Evolutionary conservation across 176 grass and related monocot species (phyloP), one percentile per base, ranked within the genome.

Genomic region (Bothriochloa decipiens): DNA sequence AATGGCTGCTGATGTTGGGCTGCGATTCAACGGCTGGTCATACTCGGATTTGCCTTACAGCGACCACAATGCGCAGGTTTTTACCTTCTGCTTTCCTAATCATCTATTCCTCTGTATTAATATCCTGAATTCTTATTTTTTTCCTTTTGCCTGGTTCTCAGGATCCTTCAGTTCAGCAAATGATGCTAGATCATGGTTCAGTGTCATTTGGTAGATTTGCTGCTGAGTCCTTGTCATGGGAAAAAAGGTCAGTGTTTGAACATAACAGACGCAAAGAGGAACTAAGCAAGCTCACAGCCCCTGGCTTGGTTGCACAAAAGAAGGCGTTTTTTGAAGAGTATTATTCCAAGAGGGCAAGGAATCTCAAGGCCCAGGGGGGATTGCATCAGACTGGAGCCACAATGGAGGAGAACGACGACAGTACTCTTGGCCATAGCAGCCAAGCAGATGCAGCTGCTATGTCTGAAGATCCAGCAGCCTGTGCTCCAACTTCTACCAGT

Each of bases 311-410:
- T 88, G 92, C 94, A 22, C 70, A 92, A 85, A 97, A 94, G 64
- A 97, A 94, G 81, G 94, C 92, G 4, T 97, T 90, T 68, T 97
- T 97, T 70, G 94, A 97, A 94, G 91, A 97, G 65, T 97, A 94
- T 84, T 97, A 87, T 10, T 9, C 40, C 87, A 86, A 88, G 77
- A 94, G 40, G 22, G 86, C 88, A 0, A 89, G 85, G 57, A 74
- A 39, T 64, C 68, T 85, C 36, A 97, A 94, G 77, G 73, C 83
- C 82, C 80, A 77, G 76, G 79, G 88, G 39, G 83, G 58, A 20
- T 45, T 77, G 6, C 68, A 72, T 1, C 52, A 86, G 80, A 40
- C n/a, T 41, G 67, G 90, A 65, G 42, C 25, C 14, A 65, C 55
- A 77, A 13, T 13, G 73, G 83, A 86, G 74, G 64, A 36, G 35